Evolutionary conservation across 306 rosid species (phyloP).

Genomic region (Prunus mongolica): DNA sequence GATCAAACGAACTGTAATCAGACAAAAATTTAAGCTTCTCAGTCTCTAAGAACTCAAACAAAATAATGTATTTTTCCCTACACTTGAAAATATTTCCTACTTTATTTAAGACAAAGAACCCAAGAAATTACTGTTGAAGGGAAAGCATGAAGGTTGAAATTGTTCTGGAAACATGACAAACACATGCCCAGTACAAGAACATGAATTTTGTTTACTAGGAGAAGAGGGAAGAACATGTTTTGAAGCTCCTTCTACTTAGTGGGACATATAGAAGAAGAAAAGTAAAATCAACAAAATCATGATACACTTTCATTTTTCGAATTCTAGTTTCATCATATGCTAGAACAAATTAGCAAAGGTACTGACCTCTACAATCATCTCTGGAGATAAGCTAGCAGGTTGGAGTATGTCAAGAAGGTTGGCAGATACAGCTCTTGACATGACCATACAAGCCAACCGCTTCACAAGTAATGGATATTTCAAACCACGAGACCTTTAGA

Average conservation of each 20-base stretch:
- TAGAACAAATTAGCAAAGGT: neutral
- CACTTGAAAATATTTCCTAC: neutral
- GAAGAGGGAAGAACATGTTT: neutral
- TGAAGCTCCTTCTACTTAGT: neutral
- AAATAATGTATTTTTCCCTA: neutral
- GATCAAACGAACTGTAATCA: neutral
- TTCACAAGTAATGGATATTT: conserved; percentile 84
- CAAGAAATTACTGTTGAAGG: neutral
- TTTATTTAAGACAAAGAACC: neutral
- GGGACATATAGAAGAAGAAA: neutral
- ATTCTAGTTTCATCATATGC: too few relatives aligned
- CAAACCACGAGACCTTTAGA: conserved; percentile 57
- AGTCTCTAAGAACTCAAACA: neutral
- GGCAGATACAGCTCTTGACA: conserved; percentile 56
- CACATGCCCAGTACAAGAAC: neutral
- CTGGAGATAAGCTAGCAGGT: conserved; percentile 65
- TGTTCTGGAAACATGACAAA: neutral
- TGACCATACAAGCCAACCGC: conserved; percentile 90
- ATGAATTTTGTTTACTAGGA: too few relatives aligned
- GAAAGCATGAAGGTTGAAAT: neutral
- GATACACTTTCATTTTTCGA: neutral
- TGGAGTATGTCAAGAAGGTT: conserved; percentile 84
- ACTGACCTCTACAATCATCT: conserved; percentile 56
- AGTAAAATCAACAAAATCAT: neutral
- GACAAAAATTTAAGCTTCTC: neutral